These are phyloP conservation scores for Dicorynia guianensis DNA, from an alignment of 306 rosid genomes.

Conservation along the genomic window DNA sequence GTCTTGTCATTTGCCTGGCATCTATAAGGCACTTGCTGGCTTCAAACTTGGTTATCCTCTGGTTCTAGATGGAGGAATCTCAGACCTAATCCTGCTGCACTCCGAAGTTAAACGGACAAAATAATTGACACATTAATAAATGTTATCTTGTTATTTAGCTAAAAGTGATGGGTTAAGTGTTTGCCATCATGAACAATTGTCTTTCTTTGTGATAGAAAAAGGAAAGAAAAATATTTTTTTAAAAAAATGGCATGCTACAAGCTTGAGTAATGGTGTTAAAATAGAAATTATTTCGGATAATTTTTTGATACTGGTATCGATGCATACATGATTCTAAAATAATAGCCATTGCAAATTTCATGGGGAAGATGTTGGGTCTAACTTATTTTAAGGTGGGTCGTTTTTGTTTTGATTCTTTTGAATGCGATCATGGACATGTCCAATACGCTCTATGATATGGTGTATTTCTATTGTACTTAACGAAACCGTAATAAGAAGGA, in stretches of 20 bases:
- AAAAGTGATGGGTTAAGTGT: neutral
- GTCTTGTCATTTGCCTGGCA: neutral
- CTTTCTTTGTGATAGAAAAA: constrained; percentile 6
- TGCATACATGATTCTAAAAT: no score
- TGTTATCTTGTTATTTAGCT: constrained; percentile 24
- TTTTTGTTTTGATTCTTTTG: no score
- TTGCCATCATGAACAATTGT: constrained; percentile 13
- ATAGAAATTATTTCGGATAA: no score
- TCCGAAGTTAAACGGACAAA: neutral
- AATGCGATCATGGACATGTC: neutral
- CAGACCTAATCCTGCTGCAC: neutral
- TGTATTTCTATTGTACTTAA: neutral
- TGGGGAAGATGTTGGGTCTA: no score
- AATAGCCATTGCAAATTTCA: neutral
- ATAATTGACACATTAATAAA: constrained; percentile 3
- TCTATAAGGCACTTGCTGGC: no score
- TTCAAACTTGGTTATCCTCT: neutral
- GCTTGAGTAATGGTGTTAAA: neutral
- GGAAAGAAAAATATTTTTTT: neutral
- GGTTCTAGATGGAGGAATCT: neutral
- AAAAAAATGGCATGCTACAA: neutral
- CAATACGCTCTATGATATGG: neutral
- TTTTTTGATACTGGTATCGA: no score
- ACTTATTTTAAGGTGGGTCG: neutral
- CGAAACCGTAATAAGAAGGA: neutral